A percentile compares a stretch with the other conserved stretches of the same genome.
phyloP scores from a whole-genome alignment of 2,329 filamentous ascomycete genomes.

The Microsporum canis region DNA sequence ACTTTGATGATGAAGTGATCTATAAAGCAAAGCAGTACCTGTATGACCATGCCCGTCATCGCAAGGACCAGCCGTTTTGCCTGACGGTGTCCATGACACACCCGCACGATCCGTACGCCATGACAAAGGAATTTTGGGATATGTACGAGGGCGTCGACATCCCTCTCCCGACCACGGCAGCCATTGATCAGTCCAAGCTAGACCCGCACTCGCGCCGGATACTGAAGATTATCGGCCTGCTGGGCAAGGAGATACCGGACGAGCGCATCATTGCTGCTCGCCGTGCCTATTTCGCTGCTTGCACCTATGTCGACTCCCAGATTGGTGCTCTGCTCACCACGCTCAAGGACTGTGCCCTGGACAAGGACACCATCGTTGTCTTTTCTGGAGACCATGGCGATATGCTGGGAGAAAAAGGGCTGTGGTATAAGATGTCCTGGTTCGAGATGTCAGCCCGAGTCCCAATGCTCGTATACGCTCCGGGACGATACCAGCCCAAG shows the following conservation, averaged over 20 bases:
- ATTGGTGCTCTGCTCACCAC: slow-evolving; percentile 71
- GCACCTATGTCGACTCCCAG: slow-evolving; percentile 88
- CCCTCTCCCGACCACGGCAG: slow-evolving; percentile 59
- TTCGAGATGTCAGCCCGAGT: slow-evolving; percentile 86
- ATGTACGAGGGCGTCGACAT: slow-evolving; percentile 83
- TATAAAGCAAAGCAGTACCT: slow-evolving; percentile 81
- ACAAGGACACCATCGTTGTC: slow-evolving; percentile 78
- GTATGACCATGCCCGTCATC: slow-evolving; percentile 79
- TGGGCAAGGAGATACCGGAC: slow-evolving; percentile 69
- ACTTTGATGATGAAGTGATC: slow-evolving; percentile 95
- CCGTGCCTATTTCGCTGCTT: slow-evolving; percentile 82
- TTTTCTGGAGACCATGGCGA: slow-evolving; percentile 93
- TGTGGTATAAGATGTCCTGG: slow-evolving; percentile 98
- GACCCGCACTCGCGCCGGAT: slow-evolving; percentile 81
- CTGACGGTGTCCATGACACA: slow-evolving; percentile 89
- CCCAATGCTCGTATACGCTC: slow-evolving; percentile 74
- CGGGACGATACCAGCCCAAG: slow-evolving; percentile 61
- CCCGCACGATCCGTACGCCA: slow-evolving; percentile 90
- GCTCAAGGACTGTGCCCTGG: slow-evolving; percentile 65
- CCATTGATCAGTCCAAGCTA: slow-evolving; percentile 67
- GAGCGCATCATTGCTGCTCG: slow-evolving; percentile 78
- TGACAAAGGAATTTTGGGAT: slow-evolving; percentile 89
- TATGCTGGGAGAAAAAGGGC: slow-evolving; percentile 82
- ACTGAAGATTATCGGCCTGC: slow-evolving; percentile 75
- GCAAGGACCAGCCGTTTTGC: slow-evolving; percentile 66